These are phyloP conservation scores for Dendrocalamus sinicus DNA, from an alignment of 176 grass and related monocot species.

Conservation along the genomic window DNA sequence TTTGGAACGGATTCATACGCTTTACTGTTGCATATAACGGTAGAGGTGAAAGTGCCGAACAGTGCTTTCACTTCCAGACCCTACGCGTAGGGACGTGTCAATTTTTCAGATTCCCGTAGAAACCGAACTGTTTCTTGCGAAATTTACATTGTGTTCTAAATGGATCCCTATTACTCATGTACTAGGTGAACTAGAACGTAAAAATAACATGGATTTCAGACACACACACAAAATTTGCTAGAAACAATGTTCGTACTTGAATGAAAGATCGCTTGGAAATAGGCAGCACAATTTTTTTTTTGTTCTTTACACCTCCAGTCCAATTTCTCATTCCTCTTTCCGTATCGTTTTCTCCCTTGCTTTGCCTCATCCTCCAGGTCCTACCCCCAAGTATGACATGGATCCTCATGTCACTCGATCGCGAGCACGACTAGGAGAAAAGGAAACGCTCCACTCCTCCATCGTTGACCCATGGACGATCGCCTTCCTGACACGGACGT, in stretches of 20 bases:
- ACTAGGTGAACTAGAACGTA: neutral
- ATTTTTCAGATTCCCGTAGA: neutral
- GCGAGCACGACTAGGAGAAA: neutral
- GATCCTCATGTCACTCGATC: constrained; percentile 12
- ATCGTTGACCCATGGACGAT: constrained; percentile 22
- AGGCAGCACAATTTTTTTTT: neutral
- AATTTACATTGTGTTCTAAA: neutral
- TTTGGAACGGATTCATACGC: too few species aligned
- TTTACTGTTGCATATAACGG: neutral
- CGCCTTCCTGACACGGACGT: neutral
- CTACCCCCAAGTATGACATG: neutral
- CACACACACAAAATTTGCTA: neutral
- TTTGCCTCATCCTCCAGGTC: neutral
- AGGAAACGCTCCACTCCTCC: neutral
- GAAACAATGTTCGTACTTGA: neutral
- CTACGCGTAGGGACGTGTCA: too few species aligned
- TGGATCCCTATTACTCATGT: neutral
- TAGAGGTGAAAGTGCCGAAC: neutral
- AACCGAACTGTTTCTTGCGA: neutral
- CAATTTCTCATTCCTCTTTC: neutral
- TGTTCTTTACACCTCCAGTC: neutral
- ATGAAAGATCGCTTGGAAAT: neutral
- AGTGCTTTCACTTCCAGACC: neutral
- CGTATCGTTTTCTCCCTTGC: neutral
- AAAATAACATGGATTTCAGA: neutral